Conservation (phyloP, 495 filamentous ascomycete species). For the Arthonia radiata region DNA sequence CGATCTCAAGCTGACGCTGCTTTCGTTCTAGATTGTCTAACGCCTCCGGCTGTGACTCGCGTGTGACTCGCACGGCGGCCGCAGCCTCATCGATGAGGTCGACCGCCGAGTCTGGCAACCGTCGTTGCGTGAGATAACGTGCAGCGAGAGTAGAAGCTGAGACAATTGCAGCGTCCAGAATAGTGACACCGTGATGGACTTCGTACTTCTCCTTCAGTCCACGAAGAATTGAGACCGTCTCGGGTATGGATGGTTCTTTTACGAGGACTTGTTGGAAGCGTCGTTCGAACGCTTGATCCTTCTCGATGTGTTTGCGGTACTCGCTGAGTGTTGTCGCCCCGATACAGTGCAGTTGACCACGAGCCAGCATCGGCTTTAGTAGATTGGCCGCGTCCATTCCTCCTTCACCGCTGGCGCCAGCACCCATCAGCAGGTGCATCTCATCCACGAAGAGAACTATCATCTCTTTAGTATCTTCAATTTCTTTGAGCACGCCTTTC, state of each 20-base stretch:
- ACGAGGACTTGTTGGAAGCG: conserved; percentile 95
- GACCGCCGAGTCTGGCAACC: conserved; percentile 87
- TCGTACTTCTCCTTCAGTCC: conserved; percentile 95
- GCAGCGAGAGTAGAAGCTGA: conserved; percentile 70
- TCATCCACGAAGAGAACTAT: conserved; percentile 96
- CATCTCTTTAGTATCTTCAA: conserved; percentile 85
- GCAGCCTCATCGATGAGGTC: conserved; percentile 93
- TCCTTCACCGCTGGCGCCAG: conserved; percentile 75
- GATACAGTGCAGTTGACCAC: conserved; percentile 92
- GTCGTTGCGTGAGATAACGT: conserved; percentile 69
- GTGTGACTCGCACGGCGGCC: conserved; percentile 74
- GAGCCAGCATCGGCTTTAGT: conserved; percentile 88
- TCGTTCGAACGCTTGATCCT: conserved; percentile 91
- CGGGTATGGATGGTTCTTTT: conserved; percentile 66
- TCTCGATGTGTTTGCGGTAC: conserved; percentile 98
- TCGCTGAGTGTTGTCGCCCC: conserved; percentile 86
- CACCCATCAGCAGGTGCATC: conserved; percentile 95
- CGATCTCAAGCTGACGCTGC: conserved; percentile 73
- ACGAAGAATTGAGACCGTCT: conserved; percentile 91
- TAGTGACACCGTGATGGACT: conserved; percentile 91
- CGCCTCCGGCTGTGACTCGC: conserved; percentile 86
- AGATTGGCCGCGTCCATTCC: conserved; percentile 98
- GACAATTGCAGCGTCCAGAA: conserved; percentile 79
- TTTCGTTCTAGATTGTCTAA: conserved; percentile 80
- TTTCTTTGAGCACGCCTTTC: conserved; percentile 96